Base-by-base conservation (phyloP, 176 grass and related monocot species). In the Oryza punctata region DNA sequence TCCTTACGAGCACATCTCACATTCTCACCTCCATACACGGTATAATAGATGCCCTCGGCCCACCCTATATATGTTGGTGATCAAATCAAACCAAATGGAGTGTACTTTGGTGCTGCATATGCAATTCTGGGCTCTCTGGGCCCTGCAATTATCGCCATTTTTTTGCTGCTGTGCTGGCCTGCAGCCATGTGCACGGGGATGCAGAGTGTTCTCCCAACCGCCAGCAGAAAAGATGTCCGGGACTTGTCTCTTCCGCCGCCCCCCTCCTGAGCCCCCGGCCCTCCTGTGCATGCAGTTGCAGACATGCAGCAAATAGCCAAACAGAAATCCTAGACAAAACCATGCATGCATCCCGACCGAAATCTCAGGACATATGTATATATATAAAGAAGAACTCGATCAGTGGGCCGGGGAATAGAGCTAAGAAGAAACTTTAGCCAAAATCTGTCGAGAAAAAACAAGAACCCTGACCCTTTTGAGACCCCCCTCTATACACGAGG, bases 191-290 rank as follows among this genome's bases (percentile, higher is more conserved):
- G 77, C 13, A 7, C 16, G 19, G 10, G 7, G 21, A 52, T 12
- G 35, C 46, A 41, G 12, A 7, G 12, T 81, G 71, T 73, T 45
- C 72, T 72, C 66, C 72, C 78, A 85, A 45, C 83, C 8, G 66
- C 57, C 67, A 28, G 78, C 78, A 86, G 29, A 44, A 81, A 81
- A 57, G 41, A 54, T 52, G 12, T 23, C 25, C 7, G 13, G n/a
- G 5, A 18, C 52, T 19, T 24, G 73, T 71, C 63, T 15, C 47
- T 25, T 41, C 25, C 44, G 23, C 45, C 9, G 41, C 23, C 15
- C 21, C 12, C 5, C 23, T 77, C 38, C 54, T 8, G 7, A 59
- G 8, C 30, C 52, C 52, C 78, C 6, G 16, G 63, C 6, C 74
- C 21, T 66, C 67, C 67, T 49, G 11, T 45, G 43, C 47, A 50